Evolutionary conservation across 768 basidiomycete genomes (phyloP), one percentile per base, ranked within the genome.

Genomic region (Auriscalpium orientale): DNA sequence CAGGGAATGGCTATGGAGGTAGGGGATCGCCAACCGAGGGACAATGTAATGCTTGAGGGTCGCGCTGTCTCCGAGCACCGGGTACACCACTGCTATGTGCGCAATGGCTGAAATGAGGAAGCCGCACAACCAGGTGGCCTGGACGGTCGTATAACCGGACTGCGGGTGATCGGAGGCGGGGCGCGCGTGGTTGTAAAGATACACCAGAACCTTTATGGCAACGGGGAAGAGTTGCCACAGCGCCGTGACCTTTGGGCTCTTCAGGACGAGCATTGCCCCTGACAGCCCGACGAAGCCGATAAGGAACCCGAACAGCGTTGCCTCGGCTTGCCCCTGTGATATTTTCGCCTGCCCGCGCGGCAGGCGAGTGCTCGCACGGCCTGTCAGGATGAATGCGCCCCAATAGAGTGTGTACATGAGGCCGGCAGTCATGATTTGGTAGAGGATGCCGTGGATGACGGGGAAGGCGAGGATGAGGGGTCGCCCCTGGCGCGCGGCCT

Each of bases 161-260:
- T 57, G 55, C 20, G 53, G 1, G 38, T 51, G 45, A 28, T 28
- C 28, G 16, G 48, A 51, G 16, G 55, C 52, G 9, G 60, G 57
- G 20, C 56, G 60, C 16, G 21, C 49, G 8, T n/a, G 5, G 36
- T 56, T 46, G 8, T 51, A 50, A 22, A 49, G 8, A 51, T 46
- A 59, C 60, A 62, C 60, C 55, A 37, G 54, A 6, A 35, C 3
- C 28, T 28, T 4, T 28, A 28, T 28, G 28, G 28, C 28, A 28
- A 28, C 28, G 0, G 60, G 60, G 36, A 62, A 62, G 22, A 56
- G 21, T 6, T 59, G 58, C 60, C 60, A 62, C n/a, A 56, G 36
- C 6, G 50, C 55, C 3, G 60, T 62, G 35, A 62, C 58, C 5
- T 34, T 10, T 20, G 60, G 55, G 28, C 60, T 58, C 49, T 54